Conservation (phyloP, 139 green algal species). For the Asterochloris sp. region DNA sequence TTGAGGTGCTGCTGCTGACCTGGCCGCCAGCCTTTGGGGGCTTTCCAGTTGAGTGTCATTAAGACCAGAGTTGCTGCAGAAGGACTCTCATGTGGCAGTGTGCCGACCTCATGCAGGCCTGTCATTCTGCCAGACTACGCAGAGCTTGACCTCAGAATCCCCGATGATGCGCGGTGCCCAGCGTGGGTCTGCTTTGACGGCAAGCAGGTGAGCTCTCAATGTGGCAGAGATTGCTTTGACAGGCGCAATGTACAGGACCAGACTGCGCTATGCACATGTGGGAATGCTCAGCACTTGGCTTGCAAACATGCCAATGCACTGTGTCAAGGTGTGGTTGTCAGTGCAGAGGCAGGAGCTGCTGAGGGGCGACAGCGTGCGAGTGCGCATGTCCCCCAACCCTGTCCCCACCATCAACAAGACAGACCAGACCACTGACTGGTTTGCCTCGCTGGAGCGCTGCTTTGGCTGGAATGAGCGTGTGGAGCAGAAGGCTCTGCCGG, state of each 20-base stretch:
- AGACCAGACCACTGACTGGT: slow-evolving; percentile 96
- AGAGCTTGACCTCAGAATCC: slow-evolving; percentile 74
- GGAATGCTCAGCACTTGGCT: no score
- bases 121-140: slow-evolving; percentile 96
- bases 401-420: slow-evolving; percentile 93
- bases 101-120: slow-evolving; percentile 58
- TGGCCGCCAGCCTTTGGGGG: not conserved
- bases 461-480: slow-evolving; percentile 83
- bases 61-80: slow-evolving; percentile 28
- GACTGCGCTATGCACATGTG: no score
- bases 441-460: slow-evolving; percentile 83
- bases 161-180: slow-evolving; percentile 67
- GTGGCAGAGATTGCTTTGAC: no score
- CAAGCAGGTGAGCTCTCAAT: slow-evolving; percentile 43
- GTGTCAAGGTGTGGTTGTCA: not conserved
- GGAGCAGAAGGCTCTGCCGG: slow-evolving; percentile 67
- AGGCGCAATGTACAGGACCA: no score
- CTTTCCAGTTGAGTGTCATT: not conserved
- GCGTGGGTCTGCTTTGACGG: slow-evolving; percentile 97
- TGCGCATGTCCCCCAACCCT: slow-evolving; percentile 90
- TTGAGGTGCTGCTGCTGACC: not conserved
- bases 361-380: slow-evolving; percentile 72
- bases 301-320: no score
- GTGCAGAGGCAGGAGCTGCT: slow-evolving; percentile 62
- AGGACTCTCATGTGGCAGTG: not conserved